Evolutionary conservation across 768 basidiomycete genomes (phyloP).

Genomic region (Rhizopogon rudus): DNA sequence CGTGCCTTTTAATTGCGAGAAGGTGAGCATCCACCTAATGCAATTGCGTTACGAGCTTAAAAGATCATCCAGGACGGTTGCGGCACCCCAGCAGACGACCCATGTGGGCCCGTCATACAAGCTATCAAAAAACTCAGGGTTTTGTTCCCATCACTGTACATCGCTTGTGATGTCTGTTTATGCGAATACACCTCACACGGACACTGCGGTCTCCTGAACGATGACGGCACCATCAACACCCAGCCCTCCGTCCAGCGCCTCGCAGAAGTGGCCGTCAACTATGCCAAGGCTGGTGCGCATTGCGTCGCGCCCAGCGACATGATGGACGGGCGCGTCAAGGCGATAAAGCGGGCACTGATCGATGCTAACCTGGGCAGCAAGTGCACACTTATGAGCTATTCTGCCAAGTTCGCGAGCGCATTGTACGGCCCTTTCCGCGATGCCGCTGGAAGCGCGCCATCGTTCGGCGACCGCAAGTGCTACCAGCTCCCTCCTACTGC

Average conservation of each 20-base stretch:
- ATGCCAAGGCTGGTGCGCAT: constrained; percentile 94
- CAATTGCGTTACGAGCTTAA: background rate
- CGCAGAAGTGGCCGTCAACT: constrained; percentile 86
- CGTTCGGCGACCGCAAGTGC: constrained; percentile 95
- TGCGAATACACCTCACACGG: constrained; percentile 99
- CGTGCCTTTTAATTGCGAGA: constrained; percentile 72
- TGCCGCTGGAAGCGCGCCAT: constrained; percentile 94
- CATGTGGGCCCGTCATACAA: constrained; percentile 86
- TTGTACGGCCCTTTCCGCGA: constrained; percentile 99
- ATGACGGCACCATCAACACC: constrained; percentile 74
- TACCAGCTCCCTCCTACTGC: constrained; percentile 92
- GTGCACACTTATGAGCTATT: constrained; percentile 93
- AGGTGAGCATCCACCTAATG: constrained; percentile 40
- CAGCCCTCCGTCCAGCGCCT: constrained; percentile 81
- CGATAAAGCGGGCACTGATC: constrained; percentile 84
- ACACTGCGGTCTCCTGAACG: constrained; percentile 82
- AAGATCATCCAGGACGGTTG: constrained; percentile 53
- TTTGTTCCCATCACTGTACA: constrained; percentile 81
- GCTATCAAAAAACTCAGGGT: constrained; percentile 76
- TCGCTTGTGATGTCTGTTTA: constrained; percentile 95
- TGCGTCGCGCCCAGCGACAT: constrained; percentile 99
- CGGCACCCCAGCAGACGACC: constrained; percentile 89
- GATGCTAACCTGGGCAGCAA: constrained; percentile 81
- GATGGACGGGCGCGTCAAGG: constrained; percentile 95
- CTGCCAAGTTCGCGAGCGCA: constrained; percentile 94